Evolutionary conservation across 2,329 filamentous ascomycete species (phyloP).

Genomic region (Neonectria coccinea): DNA sequence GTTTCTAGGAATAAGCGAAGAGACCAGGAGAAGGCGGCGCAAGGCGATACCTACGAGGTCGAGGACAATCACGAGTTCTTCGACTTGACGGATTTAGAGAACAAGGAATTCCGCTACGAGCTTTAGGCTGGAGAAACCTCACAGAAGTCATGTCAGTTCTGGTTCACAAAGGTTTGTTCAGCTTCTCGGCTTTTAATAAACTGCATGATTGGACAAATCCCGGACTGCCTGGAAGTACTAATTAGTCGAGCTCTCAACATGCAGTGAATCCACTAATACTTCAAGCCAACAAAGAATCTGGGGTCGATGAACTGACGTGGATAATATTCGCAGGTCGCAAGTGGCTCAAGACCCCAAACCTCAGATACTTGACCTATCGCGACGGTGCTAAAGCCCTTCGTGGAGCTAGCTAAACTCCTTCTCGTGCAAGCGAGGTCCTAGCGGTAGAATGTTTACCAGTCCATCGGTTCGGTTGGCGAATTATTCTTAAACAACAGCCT

Average conservation of each 20-base stretch:
- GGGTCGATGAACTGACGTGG: neutral
- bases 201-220: too few relatives aligned
- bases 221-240: too few relatives aligned
- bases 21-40: slow-evolving; percentile 21
- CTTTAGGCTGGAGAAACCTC: neutral
- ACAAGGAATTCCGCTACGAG: slow-evolving; percentile 33
- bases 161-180: too few relatives aligned
- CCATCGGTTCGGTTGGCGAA: neutral
- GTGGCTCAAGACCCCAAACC: neutral
- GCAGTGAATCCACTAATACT: neutral
- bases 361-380: neutral
- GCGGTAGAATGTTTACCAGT: slow-evolving; percentile 25
- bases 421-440: neutral
- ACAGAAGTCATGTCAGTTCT: neutral
- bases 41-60: slow-evolving; percentile 9
- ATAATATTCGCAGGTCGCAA: neutral
- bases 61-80: slow-evolving; percentile 39
- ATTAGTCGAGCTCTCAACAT: too few relatives aligned
- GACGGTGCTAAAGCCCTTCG: too few relatives aligned
- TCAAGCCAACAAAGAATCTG: neutral
- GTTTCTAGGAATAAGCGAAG: slow-evolving; percentile 29
- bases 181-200: too few relatives aligned
- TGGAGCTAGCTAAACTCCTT: neutral
- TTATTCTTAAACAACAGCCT: neutral
- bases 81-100: slow-evolving; percentile 36